Conservation (phyloP, 1,284 basidiomycete species). For the Rhodotorula sp. region DNA sequence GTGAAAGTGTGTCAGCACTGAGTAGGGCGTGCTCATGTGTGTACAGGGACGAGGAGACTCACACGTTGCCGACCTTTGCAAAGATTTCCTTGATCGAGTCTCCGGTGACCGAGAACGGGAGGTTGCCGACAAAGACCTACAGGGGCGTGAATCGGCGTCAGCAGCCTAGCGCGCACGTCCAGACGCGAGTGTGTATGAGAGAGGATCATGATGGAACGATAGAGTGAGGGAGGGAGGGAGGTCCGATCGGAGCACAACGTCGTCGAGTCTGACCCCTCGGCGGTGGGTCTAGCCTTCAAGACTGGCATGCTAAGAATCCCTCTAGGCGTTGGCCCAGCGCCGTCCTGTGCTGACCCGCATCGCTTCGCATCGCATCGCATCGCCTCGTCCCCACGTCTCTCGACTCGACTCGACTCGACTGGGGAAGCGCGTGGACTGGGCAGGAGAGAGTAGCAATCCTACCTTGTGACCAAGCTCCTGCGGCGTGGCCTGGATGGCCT, state of each 20-base stretch:
- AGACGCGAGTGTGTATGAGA: no score
- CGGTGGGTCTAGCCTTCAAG: neutral
- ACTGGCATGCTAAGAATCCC: no score
- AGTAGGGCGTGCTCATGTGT: neutral
- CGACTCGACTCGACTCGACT: no score
- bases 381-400: neutral
- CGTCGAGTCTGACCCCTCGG: no score
- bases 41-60: neutral
- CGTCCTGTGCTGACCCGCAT: no score
- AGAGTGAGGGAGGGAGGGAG: no score
- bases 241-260: no score
- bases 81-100: constrained; percentile 37
- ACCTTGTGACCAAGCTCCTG: constrained; percentile 44
- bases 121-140: constrained; percentile 42
- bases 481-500: constrained; percentile 39
- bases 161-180: neutral
- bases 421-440: neutral
- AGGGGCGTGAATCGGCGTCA: no score
- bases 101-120: constrained; percentile 36
- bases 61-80: constrained; percentile 30
- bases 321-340: neutral
- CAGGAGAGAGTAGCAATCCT: neutral
- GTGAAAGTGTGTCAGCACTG: no score
- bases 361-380: neutral
- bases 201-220: neutral